These are phyloP conservation scores for Thraustochytrium striatum DNA, from an alignment of 352 stramenopile species.

Conservation along the genomic window DNA sequence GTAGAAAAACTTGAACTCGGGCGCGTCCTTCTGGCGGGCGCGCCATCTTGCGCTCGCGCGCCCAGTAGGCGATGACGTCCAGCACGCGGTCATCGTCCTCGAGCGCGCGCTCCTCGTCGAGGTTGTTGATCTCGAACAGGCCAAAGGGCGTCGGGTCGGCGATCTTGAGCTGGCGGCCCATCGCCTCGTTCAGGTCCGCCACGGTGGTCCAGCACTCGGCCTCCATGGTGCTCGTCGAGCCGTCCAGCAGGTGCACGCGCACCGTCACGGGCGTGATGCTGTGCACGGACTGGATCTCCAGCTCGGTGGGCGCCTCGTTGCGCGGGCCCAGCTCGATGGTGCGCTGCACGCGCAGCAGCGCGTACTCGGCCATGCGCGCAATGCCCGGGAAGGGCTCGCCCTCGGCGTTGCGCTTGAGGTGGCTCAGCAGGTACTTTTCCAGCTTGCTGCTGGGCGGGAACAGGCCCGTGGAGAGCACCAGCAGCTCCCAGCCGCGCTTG, in stretches of 20 bases:
- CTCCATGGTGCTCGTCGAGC: slow-evolving; percentile 54
- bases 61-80: slow-evolving; percentile 69
- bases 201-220: slow-evolving; percentile 67
- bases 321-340: slow-evolving; percentile 59
- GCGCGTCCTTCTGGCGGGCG: slow-evolving; percentile 34
- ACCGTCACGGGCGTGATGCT: slow-evolving; percentile 59
- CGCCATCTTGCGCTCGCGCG: slow-evolving; percentile 62
- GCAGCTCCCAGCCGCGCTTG: slow-evolving; percentile 67
- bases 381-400: slow-evolving; percentile 52
- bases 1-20: slow-evolving; percentile 59
- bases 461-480: slow-evolving; percentile 64
- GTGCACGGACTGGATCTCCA: slow-evolving; percentile 64
- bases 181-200: slow-evolving; percentile 57
- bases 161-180: slow-evolving; percentile 59
- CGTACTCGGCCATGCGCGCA: slow-evolving; percentile 58
- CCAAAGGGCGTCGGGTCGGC: slow-evolving; percentile 59
- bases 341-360: slow-evolving; percentile 56
- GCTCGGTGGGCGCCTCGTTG: slow-evolving; percentile 63
- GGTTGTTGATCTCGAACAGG: slow-evolving; percentile 63
- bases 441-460: slow-evolving; percentile 62
- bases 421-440: slow-evolving; percentile 61
- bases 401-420: slow-evolving; percentile 59
- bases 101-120: slow-evolving; percentile 62
- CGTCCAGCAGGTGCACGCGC: slow-evolving; percentile 61
- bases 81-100: slow-evolving; percentile 66